phyloP scores from a whole-genome alignment of 176 grass and related monocot species.

The Dactylis glomerata region DNA sequence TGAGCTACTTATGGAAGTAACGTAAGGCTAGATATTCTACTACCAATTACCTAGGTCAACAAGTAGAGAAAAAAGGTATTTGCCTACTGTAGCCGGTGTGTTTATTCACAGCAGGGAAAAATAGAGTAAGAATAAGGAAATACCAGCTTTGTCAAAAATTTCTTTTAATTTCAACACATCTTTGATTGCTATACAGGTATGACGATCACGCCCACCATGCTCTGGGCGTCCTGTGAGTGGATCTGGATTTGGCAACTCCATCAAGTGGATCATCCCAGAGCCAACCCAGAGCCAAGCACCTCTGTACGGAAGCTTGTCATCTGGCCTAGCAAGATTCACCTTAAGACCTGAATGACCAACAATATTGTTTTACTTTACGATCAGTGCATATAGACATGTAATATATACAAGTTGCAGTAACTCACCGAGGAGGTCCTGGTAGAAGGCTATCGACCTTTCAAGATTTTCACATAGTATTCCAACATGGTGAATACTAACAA shows the following conservation, averaged over 20 bases:
- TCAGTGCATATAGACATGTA: not conserved
- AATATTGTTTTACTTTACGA: slow-evolving; percentile 14
- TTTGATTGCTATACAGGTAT: slow-evolving; percentile 85
- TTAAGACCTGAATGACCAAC: slow-evolving; percentile 65
- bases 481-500: slow-evolving; percentile 96
- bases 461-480: slow-evolving; percentile 91
- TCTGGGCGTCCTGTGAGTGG: slow-evolving; percentile 85
- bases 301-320: slow-evolving; percentile 87
- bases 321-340: slow-evolving; percentile 83
- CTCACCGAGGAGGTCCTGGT: slow-evolving; percentile 83
- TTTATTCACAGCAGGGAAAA: not conserved
- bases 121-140: not conserved
- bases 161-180: slow-evolving; percentile 86
- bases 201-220: slow-evolving; percentile 90
- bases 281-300: slow-evolving; percentile 94
- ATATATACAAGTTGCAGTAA: slow-evolving; percentile 11
- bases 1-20: not conserved
- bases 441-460: slow-evolving; percentile 86
- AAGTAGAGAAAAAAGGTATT: not conserved
- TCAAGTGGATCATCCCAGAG: slow-evolving; percentile 88
- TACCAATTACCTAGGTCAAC: not conserved
- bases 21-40: not conserved
- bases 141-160: slow-evolving; percentile 91
- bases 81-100: not conserved
- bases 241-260: slow-evolving; percentile 90